These are phyloP conservation scores for Neofusicoccum umdonicola DNA, from an alignment of 2,329 filamentous ascomycete species.

Conservation along the genomic window DNA sequence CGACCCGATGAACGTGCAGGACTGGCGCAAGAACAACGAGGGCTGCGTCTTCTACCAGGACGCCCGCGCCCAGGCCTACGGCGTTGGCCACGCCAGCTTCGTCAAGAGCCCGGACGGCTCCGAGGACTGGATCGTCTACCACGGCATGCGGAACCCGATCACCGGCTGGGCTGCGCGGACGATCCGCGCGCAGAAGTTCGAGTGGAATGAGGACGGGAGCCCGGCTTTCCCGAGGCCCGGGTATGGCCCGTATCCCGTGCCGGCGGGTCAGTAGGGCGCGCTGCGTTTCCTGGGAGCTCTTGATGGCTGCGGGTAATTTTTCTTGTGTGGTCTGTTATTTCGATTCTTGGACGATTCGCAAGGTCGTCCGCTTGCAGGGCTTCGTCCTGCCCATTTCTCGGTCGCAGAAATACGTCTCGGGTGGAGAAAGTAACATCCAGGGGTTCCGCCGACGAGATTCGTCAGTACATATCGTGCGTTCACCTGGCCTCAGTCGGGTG, in stretches of 20 bases:
- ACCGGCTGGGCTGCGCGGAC: slow-evolving; percentile 48
- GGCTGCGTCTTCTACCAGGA: slow-evolving; percentile 53
- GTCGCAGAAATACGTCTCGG: too few species aligned
- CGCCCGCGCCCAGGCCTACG: slow-evolving; percentile 43
- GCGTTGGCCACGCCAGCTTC: slow-evolving; percentile 53
- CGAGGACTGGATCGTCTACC: slow-evolving; percentile 54
- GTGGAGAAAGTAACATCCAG: too few species aligned
- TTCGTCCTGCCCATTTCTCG: too few species aligned
- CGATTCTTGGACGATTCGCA: too few species aligned
- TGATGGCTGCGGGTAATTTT: too few species aligned
- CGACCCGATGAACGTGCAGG: slow-evolving; percentile 49
- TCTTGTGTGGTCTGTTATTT: too few species aligned
- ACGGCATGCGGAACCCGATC: slow-evolving; percentile 50
- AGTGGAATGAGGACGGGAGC: slow-evolving; percentile 48
- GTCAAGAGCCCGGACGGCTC: slow-evolving; percentile 47
- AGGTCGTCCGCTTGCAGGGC: too few species aligned
- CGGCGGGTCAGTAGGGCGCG: slow-evolving; percentile 29
- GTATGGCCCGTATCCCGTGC: slow-evolving; percentile 47
- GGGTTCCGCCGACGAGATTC: too few species aligned
- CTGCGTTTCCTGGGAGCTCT: too few species aligned
- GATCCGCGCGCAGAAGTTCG: slow-evolving; percentile 50
- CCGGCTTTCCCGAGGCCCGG: slow-evolving; percentile 50
- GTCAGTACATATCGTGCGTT: too few species aligned
- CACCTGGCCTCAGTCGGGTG: too few species aligned
- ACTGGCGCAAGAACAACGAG: slow-evolving; percentile 49